These are phyloP conservation scores for Echeveria elegans DNA, from an alignment of 164 flowering plant genomes.

Conservation along the genomic window DNA sequence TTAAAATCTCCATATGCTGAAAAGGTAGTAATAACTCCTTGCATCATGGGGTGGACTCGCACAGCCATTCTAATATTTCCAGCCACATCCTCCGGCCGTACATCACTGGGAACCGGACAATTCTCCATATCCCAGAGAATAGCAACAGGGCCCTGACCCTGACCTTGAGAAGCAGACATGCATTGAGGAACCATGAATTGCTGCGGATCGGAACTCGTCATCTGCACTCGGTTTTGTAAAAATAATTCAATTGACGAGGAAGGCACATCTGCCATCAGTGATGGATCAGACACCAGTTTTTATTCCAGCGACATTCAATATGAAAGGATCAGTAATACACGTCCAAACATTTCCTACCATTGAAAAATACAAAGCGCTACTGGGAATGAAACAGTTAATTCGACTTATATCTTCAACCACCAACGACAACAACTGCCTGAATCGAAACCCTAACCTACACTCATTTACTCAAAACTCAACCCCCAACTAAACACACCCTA, in stretches of 20 bases:
- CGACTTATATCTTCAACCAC: too few species aligned
- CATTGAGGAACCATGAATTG: constrained; percentile 23
- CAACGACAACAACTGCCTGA: not conserved
- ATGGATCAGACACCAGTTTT: not conserved
- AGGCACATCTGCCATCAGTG: constrained; percentile 21
- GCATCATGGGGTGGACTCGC: constrained; percentile 69
- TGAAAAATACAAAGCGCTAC: too few species aligned
- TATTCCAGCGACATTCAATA: constrained; percentile 10
- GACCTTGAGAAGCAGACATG: constrained; percentile 12
- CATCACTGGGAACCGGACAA: constrained; percentile 86
- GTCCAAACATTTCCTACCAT: too few species aligned
- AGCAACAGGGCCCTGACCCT: constrained; percentile 48
- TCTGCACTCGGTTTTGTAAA: constrained; percentile 15
- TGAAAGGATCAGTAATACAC: not conserved
- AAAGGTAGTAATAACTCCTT: constrained; percentile 70
- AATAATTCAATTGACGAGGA: constrained; percentile 19
- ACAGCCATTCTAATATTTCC: constrained; percentile 93
- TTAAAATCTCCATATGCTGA: constrained; percentile 97
- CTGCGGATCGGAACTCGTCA: constrained; percentile 19
- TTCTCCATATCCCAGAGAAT: constrained; percentile 98
- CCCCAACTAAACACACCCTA: not conserved
- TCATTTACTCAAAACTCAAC: not conserved
- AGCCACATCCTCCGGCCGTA: constrained; percentile 89
- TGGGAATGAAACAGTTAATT: too few species aligned
- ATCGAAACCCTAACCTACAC: not conserved